Evolutionary conservation across 208 protist genomes (phyloP).

Genomic region (Trypanosoma theileri): DNA sequence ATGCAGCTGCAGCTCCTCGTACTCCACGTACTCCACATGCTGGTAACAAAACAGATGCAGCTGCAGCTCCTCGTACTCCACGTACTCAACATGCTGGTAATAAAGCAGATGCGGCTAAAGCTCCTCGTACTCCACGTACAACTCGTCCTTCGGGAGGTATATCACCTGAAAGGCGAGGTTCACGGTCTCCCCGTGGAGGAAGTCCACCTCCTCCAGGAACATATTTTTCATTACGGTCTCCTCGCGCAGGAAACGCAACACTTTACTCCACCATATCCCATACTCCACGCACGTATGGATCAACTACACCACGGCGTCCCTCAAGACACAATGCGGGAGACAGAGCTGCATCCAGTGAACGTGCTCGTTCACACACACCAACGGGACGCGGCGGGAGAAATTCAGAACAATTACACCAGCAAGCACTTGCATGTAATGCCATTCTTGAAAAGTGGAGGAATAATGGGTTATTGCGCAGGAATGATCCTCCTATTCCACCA

Average conservation of each 20-base stretch:
- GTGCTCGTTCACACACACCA: no score
- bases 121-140: slow-evolving; percentile 3
- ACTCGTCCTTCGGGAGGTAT: background rate
- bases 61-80: background rate
- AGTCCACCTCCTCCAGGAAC: no score
- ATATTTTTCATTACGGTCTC: no score
- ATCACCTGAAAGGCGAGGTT: background rate
- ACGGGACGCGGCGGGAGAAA: no score
- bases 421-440: background rate
- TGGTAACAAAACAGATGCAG: background rate
- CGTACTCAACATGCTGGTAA: background rate
- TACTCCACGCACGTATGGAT: no score
- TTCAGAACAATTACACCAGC: background rate
- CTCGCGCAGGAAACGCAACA: no score
- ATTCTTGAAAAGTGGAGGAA: background rate
- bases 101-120: background rate
- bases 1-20: background rate
- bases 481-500: background rate
- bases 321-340: no score
- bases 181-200: no score
- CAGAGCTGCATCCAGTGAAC: no score
- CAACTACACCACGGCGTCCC: background rate
- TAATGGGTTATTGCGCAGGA: background rate
- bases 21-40: background rate
- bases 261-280: no score